Base-by-base conservation (phyloP, 2,329 filamentous ascomycete species). In the Scedosporium minutisporum region DNA sequence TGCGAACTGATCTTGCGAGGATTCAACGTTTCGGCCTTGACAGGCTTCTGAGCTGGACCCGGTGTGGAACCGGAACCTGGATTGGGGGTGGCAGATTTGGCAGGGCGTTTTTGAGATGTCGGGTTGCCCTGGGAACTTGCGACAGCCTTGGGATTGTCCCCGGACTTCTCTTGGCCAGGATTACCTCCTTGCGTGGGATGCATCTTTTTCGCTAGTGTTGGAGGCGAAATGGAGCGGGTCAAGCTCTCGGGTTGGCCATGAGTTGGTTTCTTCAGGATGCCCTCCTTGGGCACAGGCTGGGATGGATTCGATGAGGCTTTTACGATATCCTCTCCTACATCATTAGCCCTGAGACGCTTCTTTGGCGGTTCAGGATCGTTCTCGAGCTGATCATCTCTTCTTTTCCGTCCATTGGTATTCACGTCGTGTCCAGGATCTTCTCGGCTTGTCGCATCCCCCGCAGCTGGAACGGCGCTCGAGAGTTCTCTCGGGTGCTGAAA, bases 1-100 rank as follows among this genome's bases (percentile, higher is more conserved):
- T 83, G 76, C 42, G 75, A 76, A 63, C 81, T 79, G 2, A 93
- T 77, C 46, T 85, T 78, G 6, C 88, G 83, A 58, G 89, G 89
- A 66, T 89, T 89, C 42, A 93, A 79, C 18, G 77, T 72, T 73
- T 89, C 86, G 14, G 73, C 65, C 64, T 76, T 77, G 18, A 67
- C 67, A n/a, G 62, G 62, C 44, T 66, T 67, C 65, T 67, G 66
- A 6, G 64, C 51, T 9, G 68, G 62, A 41, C 63, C 60, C 4
- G 67, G 23, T 27, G 62, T 4, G 64, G 58, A 25, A 62, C 62
- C 61, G 68, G 69, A 14, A 51, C 44, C 21, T 6, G 27, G 6
- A 12, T 41, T 27, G 42, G 61, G 10, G 12, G 21, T 38, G 44
- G 12, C 6, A 60, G 29, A 38, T 14, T 38, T 29, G 38, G 18